Conservation (phyloP, 371 early-diverging fungal genomes). For the Mortierella sp. region DNA sequence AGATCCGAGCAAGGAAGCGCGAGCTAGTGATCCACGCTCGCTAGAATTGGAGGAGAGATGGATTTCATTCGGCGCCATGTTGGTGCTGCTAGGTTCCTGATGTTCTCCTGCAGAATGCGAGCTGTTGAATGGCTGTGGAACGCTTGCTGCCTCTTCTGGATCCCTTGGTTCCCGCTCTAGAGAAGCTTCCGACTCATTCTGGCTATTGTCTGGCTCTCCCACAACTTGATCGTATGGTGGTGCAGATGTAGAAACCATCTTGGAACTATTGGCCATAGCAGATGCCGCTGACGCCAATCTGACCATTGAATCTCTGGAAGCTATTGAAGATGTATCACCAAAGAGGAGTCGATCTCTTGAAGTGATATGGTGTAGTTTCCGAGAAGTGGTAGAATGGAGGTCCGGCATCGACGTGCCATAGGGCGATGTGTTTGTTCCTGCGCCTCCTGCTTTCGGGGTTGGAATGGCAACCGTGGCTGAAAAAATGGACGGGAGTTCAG, state of each 20-base stretch:
- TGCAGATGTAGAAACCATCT: background rate
- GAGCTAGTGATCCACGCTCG: conserved; percentile 19
- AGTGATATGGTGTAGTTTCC: conserved; percentile 19
- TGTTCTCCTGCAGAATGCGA: no score
- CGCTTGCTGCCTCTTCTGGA: no score
- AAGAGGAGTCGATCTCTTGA: conserved; percentile 40
- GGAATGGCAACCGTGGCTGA: conserved; percentile 59
- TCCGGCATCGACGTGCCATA: conserved; percentile 47
- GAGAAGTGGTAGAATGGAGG: conserved; percentile 35
- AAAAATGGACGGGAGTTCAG: conserved; percentile 60
- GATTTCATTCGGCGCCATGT: background rate
- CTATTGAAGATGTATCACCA: conserved; percentile 45
- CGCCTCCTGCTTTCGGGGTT: conserved; percentile 18
- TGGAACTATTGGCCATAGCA: background rate
- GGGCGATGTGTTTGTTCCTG: conserved; percentile 21
- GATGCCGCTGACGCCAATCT: conserved; percentile 2
- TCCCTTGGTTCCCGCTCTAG: no score
- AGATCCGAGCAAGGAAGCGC: conserved; percentile 27
- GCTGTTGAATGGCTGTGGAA: no score
- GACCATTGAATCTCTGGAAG: conserved; percentile 28
- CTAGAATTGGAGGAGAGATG: conserved; percentile 8
- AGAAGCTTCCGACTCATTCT: no score
- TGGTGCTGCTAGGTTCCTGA: no score
- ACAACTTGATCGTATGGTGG: background rate
- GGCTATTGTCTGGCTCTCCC: no score